A percentile compares a stretch with the other conserved stretches of the same genome.
Conservation (phyloP, 805 yeast species). For the Metschnikowia hibisci region DNA sequence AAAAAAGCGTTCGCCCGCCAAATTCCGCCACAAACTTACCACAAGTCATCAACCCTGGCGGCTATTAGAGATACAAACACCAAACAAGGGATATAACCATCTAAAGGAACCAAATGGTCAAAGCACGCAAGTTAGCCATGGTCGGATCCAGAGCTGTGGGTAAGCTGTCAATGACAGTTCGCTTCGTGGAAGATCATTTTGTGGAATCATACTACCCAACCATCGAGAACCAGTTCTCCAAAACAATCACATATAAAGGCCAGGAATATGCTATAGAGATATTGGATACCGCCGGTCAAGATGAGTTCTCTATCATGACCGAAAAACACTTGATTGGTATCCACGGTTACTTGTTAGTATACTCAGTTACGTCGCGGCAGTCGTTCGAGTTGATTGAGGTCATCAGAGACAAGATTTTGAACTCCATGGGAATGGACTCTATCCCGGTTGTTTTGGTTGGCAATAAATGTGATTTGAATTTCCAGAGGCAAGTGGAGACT, state of each 20-base stretch:
- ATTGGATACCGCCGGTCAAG: conserved; percentile 91
- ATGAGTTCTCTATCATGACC: conserved; percentile 76
- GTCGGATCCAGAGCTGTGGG: conserved; percentile 89
- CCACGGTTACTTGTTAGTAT: conserved; percentile 79
- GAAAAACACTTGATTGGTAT: conserved; percentile 76
- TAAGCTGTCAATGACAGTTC: conserved; percentile 78
- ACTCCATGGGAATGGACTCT: conserved; percentile 50
- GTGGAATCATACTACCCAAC: conserved; percentile 90
- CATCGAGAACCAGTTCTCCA: conserved; percentile 79
- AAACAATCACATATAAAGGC: conserved; percentile 62
- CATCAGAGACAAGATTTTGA: conserved; percentile 79
- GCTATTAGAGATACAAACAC: not conserved
- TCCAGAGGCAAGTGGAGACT: conserved; percentile 19
- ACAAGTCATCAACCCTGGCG: not conserved
- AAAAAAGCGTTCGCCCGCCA: not conserved
- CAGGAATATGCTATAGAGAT: conserved; percentile 79
- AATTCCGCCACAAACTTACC: not conserved
- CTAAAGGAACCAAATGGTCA: conserved; percentile 36
- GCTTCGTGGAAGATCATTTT: conserved; percentile 84
- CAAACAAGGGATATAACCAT: not conserved
- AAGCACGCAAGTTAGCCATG: conserved; percentile 74
- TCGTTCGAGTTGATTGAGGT: conserved; percentile 74
- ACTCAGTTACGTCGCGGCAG: conserved; percentile 73
- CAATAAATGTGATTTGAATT: conserved; percentile 18
- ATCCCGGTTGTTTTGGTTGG: conserved; percentile 43